A percentile compares a stretch with the other conserved stretches of the same genome.
Conservation (phyloP, 176 grass and related monocot genomes). For the Alopecurus myosuroides region DNA sequence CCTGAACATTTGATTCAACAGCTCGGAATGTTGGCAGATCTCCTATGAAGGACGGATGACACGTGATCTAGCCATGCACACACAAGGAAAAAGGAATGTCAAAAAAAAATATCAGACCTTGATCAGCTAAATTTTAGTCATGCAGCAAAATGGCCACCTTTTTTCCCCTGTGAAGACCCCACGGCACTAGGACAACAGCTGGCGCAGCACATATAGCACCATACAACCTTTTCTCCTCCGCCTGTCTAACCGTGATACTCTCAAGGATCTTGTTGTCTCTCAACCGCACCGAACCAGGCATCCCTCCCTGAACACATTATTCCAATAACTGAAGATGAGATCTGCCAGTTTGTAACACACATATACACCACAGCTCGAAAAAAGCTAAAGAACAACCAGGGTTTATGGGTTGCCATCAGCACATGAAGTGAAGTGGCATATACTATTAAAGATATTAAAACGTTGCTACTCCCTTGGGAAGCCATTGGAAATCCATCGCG, state of each 20-base stretch:
- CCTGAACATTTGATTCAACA: slow-evolving; percentile 79
- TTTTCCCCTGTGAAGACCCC: slow-evolving; percentile 82
- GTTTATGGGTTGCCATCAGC: not conserved
- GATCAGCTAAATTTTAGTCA: not conserved
- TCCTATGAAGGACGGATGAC: slow-evolving; percentile 89
- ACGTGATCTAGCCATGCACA: slow-evolving; percentile 65
- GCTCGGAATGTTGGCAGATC: slow-evolving; percentile 78
- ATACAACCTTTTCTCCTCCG: slow-evolving; percentile 76
- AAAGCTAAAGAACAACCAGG: not conserved
- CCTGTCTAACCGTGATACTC: slow-evolving; percentile 73
- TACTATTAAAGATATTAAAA: not conserved
- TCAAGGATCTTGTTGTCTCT: slow-evolving; percentile 76
- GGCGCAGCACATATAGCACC: slow-evolving; percentile 92
- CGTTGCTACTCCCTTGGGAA: not conserved
- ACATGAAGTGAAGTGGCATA: not conserved
- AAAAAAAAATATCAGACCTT: slow-evolving; percentile 12
- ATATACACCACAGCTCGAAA: not conserved
- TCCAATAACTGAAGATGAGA: not conserved
- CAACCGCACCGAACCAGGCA: slow-evolving; percentile 85
- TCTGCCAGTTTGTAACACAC: not conserved
- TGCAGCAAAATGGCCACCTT: slow-evolving; percentile 44
- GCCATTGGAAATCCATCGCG: not conserved
- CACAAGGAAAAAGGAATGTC: not conserved
- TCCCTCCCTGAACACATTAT: slow-evolving; percentile 61
- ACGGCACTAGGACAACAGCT: slow-evolving; percentile 72